Percentiles rank a stretch among this genome's conserved stretches.
phyloP scores from a whole-genome alignment of 2,329 filamentous ascomycete genomes.

The Fusarium nematophilum region DNA sequence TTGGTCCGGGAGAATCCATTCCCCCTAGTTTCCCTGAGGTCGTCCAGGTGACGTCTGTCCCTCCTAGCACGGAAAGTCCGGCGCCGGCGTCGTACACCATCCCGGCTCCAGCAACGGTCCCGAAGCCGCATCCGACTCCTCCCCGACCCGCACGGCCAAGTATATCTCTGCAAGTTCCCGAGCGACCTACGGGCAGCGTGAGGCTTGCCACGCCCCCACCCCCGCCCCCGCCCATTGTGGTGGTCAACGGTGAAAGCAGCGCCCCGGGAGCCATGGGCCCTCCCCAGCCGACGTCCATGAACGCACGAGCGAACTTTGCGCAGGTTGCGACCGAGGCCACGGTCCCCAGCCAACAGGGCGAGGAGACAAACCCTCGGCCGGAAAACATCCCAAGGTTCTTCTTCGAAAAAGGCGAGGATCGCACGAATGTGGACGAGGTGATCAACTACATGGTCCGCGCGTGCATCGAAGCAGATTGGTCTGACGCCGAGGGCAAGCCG shows the following conservation, averaged over 20 bases:
- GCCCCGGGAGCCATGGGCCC: background rate
- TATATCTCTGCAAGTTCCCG: constrained; percentile 56
- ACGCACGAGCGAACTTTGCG: constrained; percentile 28
- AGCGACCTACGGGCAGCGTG: constrained; percentile 69
- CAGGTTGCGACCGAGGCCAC: constrained; percentile 35
- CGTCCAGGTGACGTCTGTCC: constrained; percentile 1
- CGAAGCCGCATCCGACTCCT: constrained; percentile 23
- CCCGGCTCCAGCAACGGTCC: constrained; percentile 17
- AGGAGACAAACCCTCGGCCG: constrained; percentile 7
- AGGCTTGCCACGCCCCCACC: constrained; percentile 70
- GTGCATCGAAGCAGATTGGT: constrained; percentile 63
- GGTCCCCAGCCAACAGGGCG: constrained; percentile 9
- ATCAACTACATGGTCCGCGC: constrained; percentile 65
- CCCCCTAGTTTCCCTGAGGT: constrained; percentile 15
- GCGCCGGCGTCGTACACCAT: constrained; percentile 5
- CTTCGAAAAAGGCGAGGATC: constrained; percentile 55
- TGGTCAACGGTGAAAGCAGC: constrained; percentile 34
- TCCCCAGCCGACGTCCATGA: constrained; percentile 6
- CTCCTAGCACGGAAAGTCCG: background rate
- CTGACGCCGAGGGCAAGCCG: constrained; percentile 57
- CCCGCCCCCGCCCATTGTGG: constrained; percentile 50
- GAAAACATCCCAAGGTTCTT: constrained; percentile 45
- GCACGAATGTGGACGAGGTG: constrained; percentile 68
- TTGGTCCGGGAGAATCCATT: constrained; percentile 19
- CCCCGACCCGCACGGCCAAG: constrained; percentile 49